These are phyloP conservation scores for Agapanthus africanus DNA, from an alignment of 106 monocot species.

Conservation along the genomic window DNA sequence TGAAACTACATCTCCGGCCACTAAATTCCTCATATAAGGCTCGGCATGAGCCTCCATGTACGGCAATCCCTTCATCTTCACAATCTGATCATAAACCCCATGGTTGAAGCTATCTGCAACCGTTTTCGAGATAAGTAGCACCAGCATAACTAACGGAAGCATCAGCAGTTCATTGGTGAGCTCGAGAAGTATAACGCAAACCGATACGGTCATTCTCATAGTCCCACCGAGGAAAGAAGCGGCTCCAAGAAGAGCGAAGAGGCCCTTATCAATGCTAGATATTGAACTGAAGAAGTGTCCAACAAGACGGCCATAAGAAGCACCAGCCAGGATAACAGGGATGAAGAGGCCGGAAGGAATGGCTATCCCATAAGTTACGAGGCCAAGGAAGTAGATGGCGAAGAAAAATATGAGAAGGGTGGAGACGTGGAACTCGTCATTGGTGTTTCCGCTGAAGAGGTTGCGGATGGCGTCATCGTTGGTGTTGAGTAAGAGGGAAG, in stretches of 20 bases:
- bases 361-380: constrained; percentile 82
- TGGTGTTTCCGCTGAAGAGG: constrained; percentile 58
- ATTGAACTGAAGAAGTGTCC: constrained; percentile 46
- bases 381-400: constrained; percentile 61
- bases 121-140: constrained; percentile 80
- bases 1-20: constrained; percentile 68
- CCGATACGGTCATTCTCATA: constrained; percentile 97
- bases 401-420: constrained; percentile 63
- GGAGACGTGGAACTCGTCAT: constrained; percentile 46
- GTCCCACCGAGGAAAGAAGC: constrained; percentile 93
- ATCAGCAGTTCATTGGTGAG: constrained; percentile 95
- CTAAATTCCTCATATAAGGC: constrained; percentile 84
- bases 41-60: constrained; percentile 88
- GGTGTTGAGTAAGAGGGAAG: constrained; percentile 79
- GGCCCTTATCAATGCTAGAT: constrained; percentile 57
- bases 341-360: constrained; percentile 95
- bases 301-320: constrained; percentile 74
- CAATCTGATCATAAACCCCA: constrained; percentile 88
- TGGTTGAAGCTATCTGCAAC: constrained; percentile 89
- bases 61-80: constrained; percentile 86
- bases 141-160: constrained; percentile 92
- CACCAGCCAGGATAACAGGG: constrained; percentile 85
- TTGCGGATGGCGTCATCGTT: constrained; percentile 90
- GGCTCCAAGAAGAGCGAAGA: constrained; percentile 82
- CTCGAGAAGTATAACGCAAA: constrained; percentile 90